Base-by-base conservation (phyloP, 352 stramenopile genomes). In the Peronospora farinosa region DNA sequence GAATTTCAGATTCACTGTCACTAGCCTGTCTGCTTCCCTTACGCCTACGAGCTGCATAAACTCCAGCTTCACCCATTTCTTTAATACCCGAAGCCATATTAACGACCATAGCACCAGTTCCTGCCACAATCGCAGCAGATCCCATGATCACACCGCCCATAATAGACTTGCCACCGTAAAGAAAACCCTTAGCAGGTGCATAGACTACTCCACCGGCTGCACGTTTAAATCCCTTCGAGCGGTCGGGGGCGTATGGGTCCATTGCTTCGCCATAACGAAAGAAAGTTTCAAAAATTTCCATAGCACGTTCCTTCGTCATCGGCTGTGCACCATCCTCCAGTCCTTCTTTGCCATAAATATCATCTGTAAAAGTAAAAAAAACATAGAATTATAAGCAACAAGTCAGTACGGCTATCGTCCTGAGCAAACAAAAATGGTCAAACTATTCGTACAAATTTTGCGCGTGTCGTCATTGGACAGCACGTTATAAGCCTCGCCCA, bases 401-500 rank as follows among this genome's bases (percentile, higher is more conserved):
- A 42, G 47, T 65, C 32, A 62, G 35, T 36, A 45, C 7, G 5
- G 5, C 15, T 37, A 10, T n/a, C 3, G 33, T 21, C 13, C 5
- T 23, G 6, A 30, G 21, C 19, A 60, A 21, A 37, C 1, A 41
- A n/a, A 44, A 2, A 17, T 2, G n/a, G 30, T 2, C 5, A 65
- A 35, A 19, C 12, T 17, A 12, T 19, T 36, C 78, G 49, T 69
- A 94, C 83, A 97, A 38, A 92, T 93, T 50, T 92, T 64, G 48
- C 89, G 68, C 46, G 82, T 96, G 42, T 96, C 76, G 28, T 84
- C 76, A 59, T 97, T 86, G 17, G 87, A 96, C 13, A 97, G 78
- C 43, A 97, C 84, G 46, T 96, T 95, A 70, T 97, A 97, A 12
- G 92, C 92, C 60, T 96, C 85, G 53, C 77, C 88, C 36, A 97